Percentiles rank a stretch among this genome's conserved stretches.
Conservation (phyloP, 768 basidiomycete genomes). For the Favolaschia claudopus region DNA sequence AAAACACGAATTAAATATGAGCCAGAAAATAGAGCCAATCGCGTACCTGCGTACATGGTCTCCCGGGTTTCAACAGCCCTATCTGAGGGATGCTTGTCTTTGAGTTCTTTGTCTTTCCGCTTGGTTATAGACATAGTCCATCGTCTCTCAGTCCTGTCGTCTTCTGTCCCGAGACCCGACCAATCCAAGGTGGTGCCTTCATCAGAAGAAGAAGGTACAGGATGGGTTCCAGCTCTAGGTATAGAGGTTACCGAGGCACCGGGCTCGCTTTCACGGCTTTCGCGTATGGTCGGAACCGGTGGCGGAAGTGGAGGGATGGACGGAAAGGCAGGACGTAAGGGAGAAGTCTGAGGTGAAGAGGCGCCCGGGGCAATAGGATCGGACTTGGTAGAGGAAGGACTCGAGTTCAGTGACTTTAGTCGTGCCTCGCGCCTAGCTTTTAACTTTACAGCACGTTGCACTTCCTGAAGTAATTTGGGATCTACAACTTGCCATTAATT, state of each 20-base stretch:
- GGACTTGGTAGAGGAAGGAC: conserved; percentile 33
- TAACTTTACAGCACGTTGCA: conserved; percentile 75
- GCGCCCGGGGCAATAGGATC: conserved; percentile 33
- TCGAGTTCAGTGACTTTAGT: conserved; percentile 39
- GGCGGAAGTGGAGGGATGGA: conserved; percentile 27
- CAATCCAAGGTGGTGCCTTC: conserved; percentile 79
- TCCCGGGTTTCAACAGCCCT: conserved; percentile 67
- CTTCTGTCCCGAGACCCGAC: conserved; percentile 63
- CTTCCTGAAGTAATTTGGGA: conserved; percentile 81
- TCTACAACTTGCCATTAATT: conserved; percentile 50
- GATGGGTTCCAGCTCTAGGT: conserved; percentile 41
- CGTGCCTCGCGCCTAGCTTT: conserved; percentile 82
- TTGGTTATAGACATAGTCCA: conserved; percentile 69
- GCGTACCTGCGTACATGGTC: conserved; percentile 60
- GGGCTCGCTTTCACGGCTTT: conserved; percentile 19
- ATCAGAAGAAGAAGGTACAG: conserved; percentile 73
- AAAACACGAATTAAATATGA: background rate
- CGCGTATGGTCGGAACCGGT: conserved; percentile 17
- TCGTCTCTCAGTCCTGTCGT: conserved; percentile 64
- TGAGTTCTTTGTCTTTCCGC: conserved; percentile 69
- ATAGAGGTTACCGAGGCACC: background rate
- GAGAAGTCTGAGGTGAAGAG: conserved; percentile 30
- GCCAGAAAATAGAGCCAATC: background rate
- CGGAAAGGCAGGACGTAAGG: conserved; percentile 24
- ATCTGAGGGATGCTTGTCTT: conserved; percentile 53